phyloP scores from a whole-genome alignment of 805 yeast species.

The Lipomyces starkeyi region DNA sequence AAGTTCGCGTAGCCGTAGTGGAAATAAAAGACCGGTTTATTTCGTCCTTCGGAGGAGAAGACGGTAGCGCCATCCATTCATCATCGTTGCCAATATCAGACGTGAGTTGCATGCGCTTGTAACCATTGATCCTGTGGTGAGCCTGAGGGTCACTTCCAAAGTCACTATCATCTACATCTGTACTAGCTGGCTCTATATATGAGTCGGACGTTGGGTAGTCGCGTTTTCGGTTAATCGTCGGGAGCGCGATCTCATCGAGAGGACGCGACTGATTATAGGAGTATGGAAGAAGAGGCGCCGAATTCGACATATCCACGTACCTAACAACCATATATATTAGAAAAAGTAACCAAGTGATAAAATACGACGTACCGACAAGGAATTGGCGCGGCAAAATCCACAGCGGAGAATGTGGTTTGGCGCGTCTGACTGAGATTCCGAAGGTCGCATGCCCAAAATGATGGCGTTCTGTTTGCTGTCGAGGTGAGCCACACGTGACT shows the following conservation, averaged over 20 bases:
- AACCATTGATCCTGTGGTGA: neutral
- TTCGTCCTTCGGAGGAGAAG: conserved; percentile 33
- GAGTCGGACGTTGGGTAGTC: conserved; percentile 38
- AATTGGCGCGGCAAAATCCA: neutral
- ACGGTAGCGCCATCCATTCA: conserved; percentile 25
- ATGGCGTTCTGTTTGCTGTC: neutral
- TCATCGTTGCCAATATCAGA: conserved; percentile 22
- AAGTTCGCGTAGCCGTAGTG: neutral
- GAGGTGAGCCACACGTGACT: neutral
- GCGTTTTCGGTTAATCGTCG: conserved; percentile 28
- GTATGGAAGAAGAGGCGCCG: conserved; percentile 31
- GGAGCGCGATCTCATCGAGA: conserved; percentile 27
- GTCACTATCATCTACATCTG: conserved; percentile 17
- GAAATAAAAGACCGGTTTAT: conserved; percentile 15
- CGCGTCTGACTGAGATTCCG: neutral
- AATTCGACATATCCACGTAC: conserved; percentile 10
- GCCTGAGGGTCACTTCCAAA: neutral
- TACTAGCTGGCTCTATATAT: conserved; percentile 12
- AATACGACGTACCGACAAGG: neutral
- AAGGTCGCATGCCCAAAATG: neutral
- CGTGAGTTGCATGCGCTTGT: conserved; percentile 19
- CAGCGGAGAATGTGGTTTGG: neutral
- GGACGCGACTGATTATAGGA: conserved; percentile 34
- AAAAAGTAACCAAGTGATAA: neutral
- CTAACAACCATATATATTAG: neutral